Evolutionary conservation across 768 basidiomycete genomes (phyloP), one percentile per base, ranked within the genome.

Genomic region (Amanita pseudoporphyria): DNA sequence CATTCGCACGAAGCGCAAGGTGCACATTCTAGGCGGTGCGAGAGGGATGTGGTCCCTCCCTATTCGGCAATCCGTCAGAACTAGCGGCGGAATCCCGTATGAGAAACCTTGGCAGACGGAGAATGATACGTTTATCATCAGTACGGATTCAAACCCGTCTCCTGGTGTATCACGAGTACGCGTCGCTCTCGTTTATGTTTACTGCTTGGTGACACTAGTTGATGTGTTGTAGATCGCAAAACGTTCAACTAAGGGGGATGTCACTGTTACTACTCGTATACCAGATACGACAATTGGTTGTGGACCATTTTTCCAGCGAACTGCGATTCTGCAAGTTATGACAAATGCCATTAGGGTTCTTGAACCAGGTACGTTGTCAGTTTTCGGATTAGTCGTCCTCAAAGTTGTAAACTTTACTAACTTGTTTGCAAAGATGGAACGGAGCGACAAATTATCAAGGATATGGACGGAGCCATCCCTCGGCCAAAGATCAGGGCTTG

Each of bases 251-350:
- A 81, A 81, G 63, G 72, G 71, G 47, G 82, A 91, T 54, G 68
- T 82, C 52, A 70, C 73, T 32, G 87, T 89, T 59, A 79, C 78
- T 19, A 84, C 75, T 16, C 78, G 89, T 16, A 79, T 90, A 43
- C 79, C 82, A 6, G 86, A 82, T 12, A 81, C 81, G 1, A 95
- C 89, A 0, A 73, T 96, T 18, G 84, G 84, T 5, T 91, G 87
- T 21, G 88, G 76, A 0, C 70, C 90, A 1, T 92, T 96, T 66
- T 95, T 94, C 68, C 83, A 87, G 54, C 70, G 84, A 18, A 89
- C 89, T 0, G 82, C 86, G 1, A 83, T 96, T 56, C 66, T 93
- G 13, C 91, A 91, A 57, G 89, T 96, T 2, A 82, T 90, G 66
- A 82, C 85, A 3, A 82, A 84, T 56, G 73, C 80, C 1, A 84